Conservation (phyloP, 169 alveolate species). For the Plasmodium billcollinsi region DNA sequence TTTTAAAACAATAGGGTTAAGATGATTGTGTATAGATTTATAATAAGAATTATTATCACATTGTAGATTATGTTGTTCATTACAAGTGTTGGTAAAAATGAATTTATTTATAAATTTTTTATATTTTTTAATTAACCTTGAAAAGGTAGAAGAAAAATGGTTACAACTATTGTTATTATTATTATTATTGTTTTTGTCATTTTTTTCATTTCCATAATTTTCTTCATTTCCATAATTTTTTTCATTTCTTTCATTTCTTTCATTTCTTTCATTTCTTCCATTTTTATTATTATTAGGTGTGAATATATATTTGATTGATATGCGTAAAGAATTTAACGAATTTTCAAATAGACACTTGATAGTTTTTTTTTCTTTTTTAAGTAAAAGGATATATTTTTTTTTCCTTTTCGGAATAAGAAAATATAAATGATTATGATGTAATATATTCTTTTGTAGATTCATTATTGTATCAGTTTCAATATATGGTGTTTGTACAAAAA, state of each 20-base stretch:
- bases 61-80: background rate
- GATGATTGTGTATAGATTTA: constrained; percentile 5
- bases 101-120: constrained; percentile 34
- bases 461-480: constrained; percentile 22
- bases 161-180: no score
- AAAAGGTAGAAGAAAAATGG: constrained; percentile 16
- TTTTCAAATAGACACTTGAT: constrained; percentile 61
- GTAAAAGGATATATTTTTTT: constrained; percentile 21
- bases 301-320: constrained; percentile 56
- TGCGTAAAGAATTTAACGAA: constrained; percentile 59
- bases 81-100: background rate
- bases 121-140: constrained; percentile 51
- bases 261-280: no score
- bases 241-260: no score
- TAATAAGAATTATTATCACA: background rate
- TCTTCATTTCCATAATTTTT: no score
- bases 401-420: constrained; percentile 16
- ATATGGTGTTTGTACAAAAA: constrained; percentile 56
- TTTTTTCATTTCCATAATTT: no score
- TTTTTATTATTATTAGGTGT: constrained; percentile 4
- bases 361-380: constrained; percentile 39
- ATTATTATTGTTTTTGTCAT: no score
- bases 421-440: constrained; percentile 1
- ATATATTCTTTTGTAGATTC: background rate
- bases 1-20: constrained; percentile 67